These are phyloP conservation scores for Yamadazyma endophytica DNA, from an alignment of 805 yeast genomes.

Conservation along the genomic window DNA sequence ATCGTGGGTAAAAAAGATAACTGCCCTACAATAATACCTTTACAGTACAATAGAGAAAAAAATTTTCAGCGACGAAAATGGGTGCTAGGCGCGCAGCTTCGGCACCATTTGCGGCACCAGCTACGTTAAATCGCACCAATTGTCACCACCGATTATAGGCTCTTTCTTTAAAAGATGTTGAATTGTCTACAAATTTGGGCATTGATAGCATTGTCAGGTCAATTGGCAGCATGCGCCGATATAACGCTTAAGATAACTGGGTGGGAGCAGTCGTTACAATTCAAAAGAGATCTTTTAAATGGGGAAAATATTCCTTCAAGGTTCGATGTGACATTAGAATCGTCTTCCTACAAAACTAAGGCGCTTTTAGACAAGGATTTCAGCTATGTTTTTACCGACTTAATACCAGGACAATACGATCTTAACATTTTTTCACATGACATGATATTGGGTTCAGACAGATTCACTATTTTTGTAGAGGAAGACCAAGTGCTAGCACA, in stretches of 20 bases:
- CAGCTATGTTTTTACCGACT: slow-evolving; percentile 18
- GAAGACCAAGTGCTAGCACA: slow-evolving; percentile 18
- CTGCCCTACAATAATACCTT: slow-evolving; percentile 50
- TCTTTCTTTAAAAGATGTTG: no score
- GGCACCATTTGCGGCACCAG: no score
- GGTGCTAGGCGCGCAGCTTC: not conserved
- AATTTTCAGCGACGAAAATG: slow-evolving; percentile 1
- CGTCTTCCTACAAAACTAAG: slow-evolving; percentile 3
- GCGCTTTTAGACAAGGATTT: slow-evolving; percentile 22
- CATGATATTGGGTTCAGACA: slow-evolving; percentile 20
- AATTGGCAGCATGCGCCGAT: no score
- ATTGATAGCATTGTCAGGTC: no score
- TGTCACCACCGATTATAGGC: no score
- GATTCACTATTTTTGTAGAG: slow-evolving; percentile 24
- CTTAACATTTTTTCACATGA: slow-evolving; percentile 33
- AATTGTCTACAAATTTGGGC: not conserved
- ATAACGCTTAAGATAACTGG: not conserved
- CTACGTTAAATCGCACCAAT: no score
- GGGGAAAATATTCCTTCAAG: slow-evolving; percentile 32
- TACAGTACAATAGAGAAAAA: slow-evolving; percentile 39
- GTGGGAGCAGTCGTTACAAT: no score
- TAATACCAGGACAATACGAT: slow-evolving; percentile 30
- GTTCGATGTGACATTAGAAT: slow-evolving; percentile 21
- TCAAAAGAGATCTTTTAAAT: no score
- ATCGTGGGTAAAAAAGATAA: slow-evolving; percentile 23